A percentile compares a stretch with the other conserved stretches of the same genome.
Conservation (phyloP, 768 basidiomycete species). For the Phlebiopsis gigantea region DNA sequence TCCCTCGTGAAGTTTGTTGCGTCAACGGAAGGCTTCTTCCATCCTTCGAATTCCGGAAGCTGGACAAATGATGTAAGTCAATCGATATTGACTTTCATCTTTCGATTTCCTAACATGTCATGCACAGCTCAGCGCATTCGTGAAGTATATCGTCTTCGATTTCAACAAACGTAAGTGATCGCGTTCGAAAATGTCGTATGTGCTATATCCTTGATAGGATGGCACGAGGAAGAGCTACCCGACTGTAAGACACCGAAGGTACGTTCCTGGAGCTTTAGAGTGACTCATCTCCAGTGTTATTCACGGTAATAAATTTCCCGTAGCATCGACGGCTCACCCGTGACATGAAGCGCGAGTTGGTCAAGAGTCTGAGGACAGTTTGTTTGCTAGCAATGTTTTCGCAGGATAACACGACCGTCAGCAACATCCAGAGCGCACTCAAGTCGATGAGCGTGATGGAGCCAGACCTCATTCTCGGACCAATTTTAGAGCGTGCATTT, state of each 20-base stretch:
- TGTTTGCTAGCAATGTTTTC: constrained; percentile 89
- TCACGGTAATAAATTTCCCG: background rate
- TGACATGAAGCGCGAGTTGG: constrained; percentile 78
- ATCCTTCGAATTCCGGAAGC: constrained; percentile 80
- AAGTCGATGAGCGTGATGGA: constrained; percentile 83
- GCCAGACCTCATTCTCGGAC: constrained; percentile 78
- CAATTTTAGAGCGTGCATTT: constrained; percentile 77
- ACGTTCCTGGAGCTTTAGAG: constrained; percentile 11
- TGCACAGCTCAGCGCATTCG: constrained; percentile 69
- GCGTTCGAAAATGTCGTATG: background rate
- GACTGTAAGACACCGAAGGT: constrained; percentile 79
- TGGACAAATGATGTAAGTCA: constrained; percentile 77
- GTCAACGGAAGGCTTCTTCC: constrained; percentile 87
- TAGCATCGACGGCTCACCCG: constrained; percentile 73
- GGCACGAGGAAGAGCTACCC: constrained; percentile 71
- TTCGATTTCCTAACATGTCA: background rate
- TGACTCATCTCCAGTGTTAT: background rate
- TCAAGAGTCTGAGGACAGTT: constrained; percentile 76
- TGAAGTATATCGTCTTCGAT: constrained; percentile 78
- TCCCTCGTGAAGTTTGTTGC: constrained; percentile 81
- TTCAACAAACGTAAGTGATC: constrained; percentile 69
- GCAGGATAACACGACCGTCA: constrained; percentile 67
- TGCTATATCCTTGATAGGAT: constrained; percentile 37
- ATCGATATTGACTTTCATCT: constrained; percentile 6
- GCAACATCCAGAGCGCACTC: constrained; percentile 73